Evolutionary conservation across 2,329 filamentous ascomycete species (phyloP), one percentile per base, ranked within the genome.

Genomic region (Dactylellina drechsleri): DNA sequence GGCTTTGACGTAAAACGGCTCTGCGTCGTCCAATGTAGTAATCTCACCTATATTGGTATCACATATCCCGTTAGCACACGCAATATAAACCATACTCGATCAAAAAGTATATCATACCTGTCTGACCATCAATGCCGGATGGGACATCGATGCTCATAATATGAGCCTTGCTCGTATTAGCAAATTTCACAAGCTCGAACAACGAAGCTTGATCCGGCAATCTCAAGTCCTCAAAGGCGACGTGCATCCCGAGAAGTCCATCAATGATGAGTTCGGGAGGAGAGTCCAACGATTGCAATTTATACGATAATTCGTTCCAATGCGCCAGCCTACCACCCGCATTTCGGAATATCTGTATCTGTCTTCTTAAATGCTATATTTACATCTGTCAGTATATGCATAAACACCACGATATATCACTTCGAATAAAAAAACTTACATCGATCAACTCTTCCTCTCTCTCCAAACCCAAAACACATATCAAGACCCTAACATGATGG

Each of bases 101-200:
- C 47, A 31, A 36, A 57, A 36, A n/a, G 10, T 20, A 67, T 85
- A 86, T 85, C 80, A 86, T 87, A 79, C 92, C 92, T 45, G 89
- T 90, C 0, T 89, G 88, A 1, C 92, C 92, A 77, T 94, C 92
- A 58, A 97, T 88, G 4, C 95, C 95, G 0, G 92, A 94, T 0
- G 95, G 95, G 4, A 96, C 88, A 80, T 97, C 94, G n/a, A 99
- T 88, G 0, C 93, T 91, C 18, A 99, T 84, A 2, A 95, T 90
- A 70, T 90, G 89, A 0, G 92, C 89, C 77, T 93, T 91, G 80
- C 90, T 92, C 77, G 93, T 90, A 80, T 97, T 98, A 1, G 92
- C 91, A 93, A 93, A 98, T 77, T 93, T 91, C 79, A 97, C 95
- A 80, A 97, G 87, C 80, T 96, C 91, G 80, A 96, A 93, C 0